Conservation (phyloP, 1,139 yeast genomes). For the Lodderomyces elongisporus region DNA sequence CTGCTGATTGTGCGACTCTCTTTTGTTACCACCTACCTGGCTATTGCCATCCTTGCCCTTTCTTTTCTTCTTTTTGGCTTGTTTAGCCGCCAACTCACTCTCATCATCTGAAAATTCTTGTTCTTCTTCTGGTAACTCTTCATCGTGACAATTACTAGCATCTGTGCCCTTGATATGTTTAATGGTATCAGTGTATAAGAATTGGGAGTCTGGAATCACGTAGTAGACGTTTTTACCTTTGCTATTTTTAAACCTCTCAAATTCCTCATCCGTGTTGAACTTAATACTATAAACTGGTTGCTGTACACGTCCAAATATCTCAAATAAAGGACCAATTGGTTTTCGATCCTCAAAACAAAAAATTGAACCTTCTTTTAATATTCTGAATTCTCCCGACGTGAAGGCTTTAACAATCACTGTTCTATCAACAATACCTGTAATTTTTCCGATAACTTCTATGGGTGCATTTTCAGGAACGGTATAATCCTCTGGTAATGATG, state of each 20-base stretch:
- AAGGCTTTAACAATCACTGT: constrained; percentile 69
- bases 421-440: constrained; percentile 65
- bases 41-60: constrained; percentile 22
- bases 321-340: constrained; percentile 78
- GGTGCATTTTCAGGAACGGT: constrained; percentile 54
- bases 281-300: constrained; percentile 79
- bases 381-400: constrained; percentile 81
- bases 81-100: constrained; percentile 59
- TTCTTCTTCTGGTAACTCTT: constrained; percentile 87
- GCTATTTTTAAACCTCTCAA: constrained; percentile 36
- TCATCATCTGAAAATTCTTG: constrained; percentile 96
- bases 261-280: constrained; percentile 52
- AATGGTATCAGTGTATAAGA: constrained; percentile 69
- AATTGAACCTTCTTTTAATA: constrained; percentile 76
- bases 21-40: too few species aligned
- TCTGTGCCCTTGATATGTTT: constrained; percentile 79
- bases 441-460: constrained; percentile 68
- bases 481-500: constrained; percentile 65
- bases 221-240: constrained; percentile 63
- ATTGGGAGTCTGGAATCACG: constrained; percentile 77
- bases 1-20: neutral
- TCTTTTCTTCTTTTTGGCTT: constrained; percentile 49
- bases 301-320: constrained; percentile 85
- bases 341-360: constrained; percentile 71
- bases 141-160: constrained; percentile 93